These are phyloP conservation scores for Hemisphaericaspora xylanilytica DNA, from an alignment of 1,139 yeast species.

Conservation along the genomic window DNA sequence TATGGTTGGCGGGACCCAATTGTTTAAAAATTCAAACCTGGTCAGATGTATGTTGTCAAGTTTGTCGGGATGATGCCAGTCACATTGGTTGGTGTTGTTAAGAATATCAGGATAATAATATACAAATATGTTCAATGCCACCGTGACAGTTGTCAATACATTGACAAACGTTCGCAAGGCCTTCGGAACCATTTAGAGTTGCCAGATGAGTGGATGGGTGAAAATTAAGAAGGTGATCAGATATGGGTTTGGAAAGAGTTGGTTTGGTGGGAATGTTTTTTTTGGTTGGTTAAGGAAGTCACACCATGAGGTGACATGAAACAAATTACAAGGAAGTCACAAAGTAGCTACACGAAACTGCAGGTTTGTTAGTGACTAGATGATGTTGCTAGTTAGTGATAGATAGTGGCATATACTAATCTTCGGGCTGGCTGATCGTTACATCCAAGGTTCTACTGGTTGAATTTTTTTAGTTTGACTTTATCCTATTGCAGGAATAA, in stretches of 20 bases:
- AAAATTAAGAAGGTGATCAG: neutral
- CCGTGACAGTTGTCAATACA: conserved; percentile 11
- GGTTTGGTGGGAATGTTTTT: too few species aligned
- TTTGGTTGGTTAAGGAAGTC: too few species aligned
- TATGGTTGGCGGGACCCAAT: conserved; percentile 20
- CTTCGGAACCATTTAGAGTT: neutral
- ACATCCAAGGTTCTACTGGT: too few species aligned
- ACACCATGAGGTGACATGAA: too few species aligned
- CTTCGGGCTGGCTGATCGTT: too few species aligned
- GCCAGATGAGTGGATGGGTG: too few species aligned
- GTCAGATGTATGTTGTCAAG: conserved; percentile 15
- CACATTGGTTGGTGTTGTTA: conserved; percentile 48
- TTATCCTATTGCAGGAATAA: neutral
- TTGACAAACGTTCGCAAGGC: conserved; percentile 7
- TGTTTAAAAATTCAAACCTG: conserved; percentile 20
- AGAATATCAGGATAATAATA: conserved; percentile 71
- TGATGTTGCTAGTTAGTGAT: too few species aligned
- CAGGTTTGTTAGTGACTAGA: too few species aligned
- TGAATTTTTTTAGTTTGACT: neutral
- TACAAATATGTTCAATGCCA: conserved; percentile 37
- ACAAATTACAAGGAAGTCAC: too few species aligned
- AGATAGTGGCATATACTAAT: too few species aligned
- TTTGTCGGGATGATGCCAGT: conserved; percentile 54
- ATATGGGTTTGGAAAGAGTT: too few species aligned
- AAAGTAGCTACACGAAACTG: too few species aligned